A percentile compares a stretch with the other conserved stretches of the same genome.
Evolutionary conservation across 2,329 filamentous ascomycete genomes (phyloP).

Genomic region (Fusarium metavorans): DNA sequence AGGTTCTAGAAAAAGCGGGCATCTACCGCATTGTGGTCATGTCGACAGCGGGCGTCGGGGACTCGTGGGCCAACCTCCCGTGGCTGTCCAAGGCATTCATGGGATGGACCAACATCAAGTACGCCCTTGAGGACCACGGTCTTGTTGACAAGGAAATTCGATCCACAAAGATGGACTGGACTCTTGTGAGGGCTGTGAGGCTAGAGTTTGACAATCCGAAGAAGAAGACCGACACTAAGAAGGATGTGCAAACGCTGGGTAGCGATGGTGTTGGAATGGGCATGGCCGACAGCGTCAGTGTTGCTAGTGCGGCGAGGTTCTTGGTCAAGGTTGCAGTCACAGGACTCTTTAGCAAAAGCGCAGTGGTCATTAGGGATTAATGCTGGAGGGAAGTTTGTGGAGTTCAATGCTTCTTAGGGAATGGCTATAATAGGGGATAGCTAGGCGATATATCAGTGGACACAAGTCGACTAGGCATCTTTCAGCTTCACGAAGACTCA

Average conservation of each 20-base stretch:
- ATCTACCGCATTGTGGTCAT: slow-evolving; percentile 52
- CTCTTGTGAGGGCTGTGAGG: slow-evolving; percentile 50
- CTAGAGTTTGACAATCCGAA: slow-evolving; percentile 47
- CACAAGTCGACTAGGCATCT: background rate
- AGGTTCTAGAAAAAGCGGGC: slow-evolving; percentile 48
- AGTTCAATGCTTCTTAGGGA: background rate
- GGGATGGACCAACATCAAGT: slow-evolving; percentile 55
- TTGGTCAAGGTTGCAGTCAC: slow-evolving; percentile 50
- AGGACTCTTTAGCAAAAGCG: slow-evolving; percentile 31
- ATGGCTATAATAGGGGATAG: background rate
- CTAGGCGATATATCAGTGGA: background rate
- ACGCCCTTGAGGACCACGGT: slow-evolving; percentile 53
- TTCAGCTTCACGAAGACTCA: background rate
- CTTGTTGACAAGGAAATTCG: slow-evolving; percentile 53
- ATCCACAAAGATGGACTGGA: slow-evolving; percentile 51
- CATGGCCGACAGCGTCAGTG: slow-evolving; percentile 45
- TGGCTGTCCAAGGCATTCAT: slow-evolving; percentile 52
- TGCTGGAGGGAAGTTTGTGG: background rate
- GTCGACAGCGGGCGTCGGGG: slow-evolving; percentile 55
- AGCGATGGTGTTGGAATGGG: slow-evolving; percentile 48
- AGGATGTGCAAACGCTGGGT: slow-evolving; percentile 44
- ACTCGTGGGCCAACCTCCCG: slow-evolving; percentile 52
- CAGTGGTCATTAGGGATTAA: slow-evolving; percentile 35
- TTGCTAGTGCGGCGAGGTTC: slow-evolving; percentile 48
- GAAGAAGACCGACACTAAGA: background rate